Evolutionary conservation across 192 early-diverging fungal genomes (phyloP).

Genomic region (Radiomyces spectabilis): DNA sequence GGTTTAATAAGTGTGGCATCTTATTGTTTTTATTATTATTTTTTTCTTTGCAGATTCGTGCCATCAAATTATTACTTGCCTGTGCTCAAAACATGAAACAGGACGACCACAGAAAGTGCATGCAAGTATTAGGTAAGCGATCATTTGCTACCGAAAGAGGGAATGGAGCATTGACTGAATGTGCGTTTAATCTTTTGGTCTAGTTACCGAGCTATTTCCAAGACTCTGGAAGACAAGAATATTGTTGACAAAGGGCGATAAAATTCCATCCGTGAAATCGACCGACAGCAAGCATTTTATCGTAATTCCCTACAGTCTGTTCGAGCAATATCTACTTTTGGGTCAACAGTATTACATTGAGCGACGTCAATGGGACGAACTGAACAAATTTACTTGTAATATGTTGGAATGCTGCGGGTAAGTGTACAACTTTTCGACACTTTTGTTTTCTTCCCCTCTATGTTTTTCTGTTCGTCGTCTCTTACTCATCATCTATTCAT

Average conservation of each 20-base stretch:
- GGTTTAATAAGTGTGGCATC: background rate
- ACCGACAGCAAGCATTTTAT: slow-evolving; percentile 22
- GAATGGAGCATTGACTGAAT: background rate
- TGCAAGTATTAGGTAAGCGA: slow-evolving; percentile 12
- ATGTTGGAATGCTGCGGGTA: slow-evolving; percentile 22
- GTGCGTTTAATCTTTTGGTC: background rate
- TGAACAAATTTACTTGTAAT: slow-evolving; percentile 10
- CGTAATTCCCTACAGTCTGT: slow-evolving; percentile 15
- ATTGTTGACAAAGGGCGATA: slow-evolving; percentile 1
- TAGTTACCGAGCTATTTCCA: slow-evolving; percentile 22
- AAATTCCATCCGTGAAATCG: slow-evolving; percentile 9
- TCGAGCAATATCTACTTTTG: slow-evolving; percentile 12
- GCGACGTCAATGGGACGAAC: slow-evolving; percentile 6
- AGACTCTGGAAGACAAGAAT: slow-evolving; percentile 18
- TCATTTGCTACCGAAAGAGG: too few relatives aligned
- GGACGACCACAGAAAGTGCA: slow-evolving; percentile 2
- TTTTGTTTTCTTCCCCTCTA: background rate
- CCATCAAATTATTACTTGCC: slow-evolving; percentile 13
- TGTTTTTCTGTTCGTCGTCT: background rate
- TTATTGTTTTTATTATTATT: too few relatives aligned
- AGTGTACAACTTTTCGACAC: background rate
- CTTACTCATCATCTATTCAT: too few relatives aligned
- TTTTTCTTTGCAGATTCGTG: slow-evolving; percentile 12
- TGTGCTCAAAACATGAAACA: background rate
- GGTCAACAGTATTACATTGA: slow-evolving; percentile 23